Evolutionary conservation across 352 stramenopile genomes (phyloP), one percentile per base, ranked within the genome.

Genomic region (Globisporangium perplexum): DNA sequence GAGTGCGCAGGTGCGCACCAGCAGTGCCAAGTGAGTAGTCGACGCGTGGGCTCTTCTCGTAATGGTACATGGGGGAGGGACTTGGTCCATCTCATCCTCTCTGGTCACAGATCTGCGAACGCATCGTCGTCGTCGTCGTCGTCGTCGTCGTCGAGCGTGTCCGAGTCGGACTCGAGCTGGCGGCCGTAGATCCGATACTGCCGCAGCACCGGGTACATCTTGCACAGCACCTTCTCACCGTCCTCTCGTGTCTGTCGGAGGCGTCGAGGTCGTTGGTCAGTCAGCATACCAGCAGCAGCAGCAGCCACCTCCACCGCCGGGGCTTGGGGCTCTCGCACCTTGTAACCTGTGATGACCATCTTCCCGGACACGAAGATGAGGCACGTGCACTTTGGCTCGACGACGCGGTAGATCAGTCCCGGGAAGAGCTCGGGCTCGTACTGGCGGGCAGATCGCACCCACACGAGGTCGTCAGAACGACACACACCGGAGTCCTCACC

Each of bases 381-480:
- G 28, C 98, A 71, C 22, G 98, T 96, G 20, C 97, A 83, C 61
- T 97, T 93, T 26, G 95, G 93, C 45, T 88, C 68, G 2, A 95
- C 68, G 63, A 99, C 77, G 38, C 96, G 81, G 71, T 99, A 99
- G 65, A 99, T 98, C 18, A 99, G 71, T 6, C 96, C 96, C 7
- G 96, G 93, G 62, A 99, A 99, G 3, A 99, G 68, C 65, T 99
- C 96, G 0, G 96, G 96, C 67, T 99, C 96, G 66, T 98, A 99
- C 53, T 86, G 35, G 11, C n/a, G 35, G 6, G 20, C 1, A 51
- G 2, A 20, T n/a, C n/a, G n/a, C n/a, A n/a, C n/a, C n/a, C n/a
- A n/a, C 7, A 35, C 45, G 14, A 14, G 8, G 7, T 14, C 6
- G 36, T 22, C 17, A 4, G 2, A n/a, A 11, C n/a, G 3, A 41